Conservation (phyloP, 2,329 filamentous ascomycete genomes). For the Apiospora hydei region DNA sequence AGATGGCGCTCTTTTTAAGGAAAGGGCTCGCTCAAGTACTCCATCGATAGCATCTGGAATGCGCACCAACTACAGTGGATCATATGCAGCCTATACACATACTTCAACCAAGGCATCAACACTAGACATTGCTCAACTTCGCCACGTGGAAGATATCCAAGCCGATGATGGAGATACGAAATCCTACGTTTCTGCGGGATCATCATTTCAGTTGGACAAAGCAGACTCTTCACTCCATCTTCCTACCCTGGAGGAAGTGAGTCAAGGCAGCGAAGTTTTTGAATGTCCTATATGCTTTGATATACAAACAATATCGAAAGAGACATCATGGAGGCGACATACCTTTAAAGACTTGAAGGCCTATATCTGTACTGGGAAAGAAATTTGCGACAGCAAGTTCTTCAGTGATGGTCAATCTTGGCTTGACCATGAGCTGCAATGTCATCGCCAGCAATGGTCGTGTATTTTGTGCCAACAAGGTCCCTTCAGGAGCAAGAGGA, state of each 20-base stretch:
- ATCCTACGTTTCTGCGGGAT: not conserved
- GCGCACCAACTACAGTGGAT: not conserved
- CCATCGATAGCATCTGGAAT: constrained; percentile 6
- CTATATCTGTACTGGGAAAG: not conserved
- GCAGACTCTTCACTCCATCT: not conserved
- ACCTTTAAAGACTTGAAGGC: not conserved
- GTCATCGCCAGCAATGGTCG: constrained; percentile 1
- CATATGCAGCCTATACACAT: not conserved
- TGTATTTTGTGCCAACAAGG: not conserved
- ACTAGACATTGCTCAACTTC: not conserved
- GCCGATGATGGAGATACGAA: not conserved
- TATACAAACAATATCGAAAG: not conserved
- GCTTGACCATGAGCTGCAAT: constrained; percentile 5
- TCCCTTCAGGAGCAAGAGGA: not conserved
- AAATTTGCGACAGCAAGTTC: not conserved
- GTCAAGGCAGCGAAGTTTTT: not conserved
- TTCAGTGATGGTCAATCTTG: not conserved
- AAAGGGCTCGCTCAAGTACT: not conserved
- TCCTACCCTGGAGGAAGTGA: not conserved
- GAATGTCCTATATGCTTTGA: not conserved
- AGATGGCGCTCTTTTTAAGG: not conserved
- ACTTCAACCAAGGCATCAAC: constrained; percentile 4
- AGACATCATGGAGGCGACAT: not conserved
- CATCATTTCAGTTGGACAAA: not conserved
- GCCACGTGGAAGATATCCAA: not conserved